Percentiles rank a stretch among this genome's conserved stretches.
These are phyloP conservation scores for Candida tetrigidarum DNA, from an alignment of 1,139 yeast species.

Conservation along the genomic window DNA sequence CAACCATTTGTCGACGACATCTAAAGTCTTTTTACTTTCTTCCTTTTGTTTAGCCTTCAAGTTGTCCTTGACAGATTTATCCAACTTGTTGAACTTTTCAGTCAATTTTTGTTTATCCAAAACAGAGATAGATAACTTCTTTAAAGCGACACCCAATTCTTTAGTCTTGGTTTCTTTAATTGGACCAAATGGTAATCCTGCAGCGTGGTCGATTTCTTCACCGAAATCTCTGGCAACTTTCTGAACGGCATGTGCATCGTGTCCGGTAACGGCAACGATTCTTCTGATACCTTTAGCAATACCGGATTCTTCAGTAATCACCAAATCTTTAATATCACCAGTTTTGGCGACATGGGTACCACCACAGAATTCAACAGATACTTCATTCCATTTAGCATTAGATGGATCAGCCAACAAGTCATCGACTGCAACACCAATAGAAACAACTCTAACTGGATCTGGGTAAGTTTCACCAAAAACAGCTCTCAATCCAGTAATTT, in stretches of 20 bases:
- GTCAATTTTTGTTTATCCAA: constrained; percentile 77
- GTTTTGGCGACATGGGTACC: constrained; percentile 97
- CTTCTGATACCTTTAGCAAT: constrained; percentile 99
- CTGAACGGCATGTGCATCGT: constrained; percentile 89
- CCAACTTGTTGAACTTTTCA: constrained; percentile 75
- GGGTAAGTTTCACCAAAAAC: constrained; percentile 99
- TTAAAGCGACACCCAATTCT: constrained; percentile 81
- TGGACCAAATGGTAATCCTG: constrained; percentile 63
- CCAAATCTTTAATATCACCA: constrained; percentile 89
- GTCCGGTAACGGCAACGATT: constrained; percentile 95
- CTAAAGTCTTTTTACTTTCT: constrained; percentile 81
- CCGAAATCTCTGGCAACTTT: constrained; percentile 76
- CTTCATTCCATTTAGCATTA: constrained; percentile 71
- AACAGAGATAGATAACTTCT: constrained; percentile 82
- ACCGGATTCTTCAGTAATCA: constrained; percentile 92
- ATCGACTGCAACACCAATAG: constrained; percentile 90
- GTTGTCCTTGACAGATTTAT: constrained; percentile 87
- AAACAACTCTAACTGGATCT: constrained; percentile 97
- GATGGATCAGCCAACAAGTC: constrained; percentile 74
- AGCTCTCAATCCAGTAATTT: constrained; percentile 88
- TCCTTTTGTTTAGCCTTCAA: constrained; percentile 85
- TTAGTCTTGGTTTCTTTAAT: constrained; percentile 79
- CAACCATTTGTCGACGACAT: constrained; percentile 77
- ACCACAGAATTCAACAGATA: constrained; percentile 96
- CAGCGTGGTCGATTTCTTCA: constrained; percentile 59